Evolutionary conservation across 2,329 filamentous ascomycete species (phyloP).

Genomic region (Fusarium ramigenum): DNA sequence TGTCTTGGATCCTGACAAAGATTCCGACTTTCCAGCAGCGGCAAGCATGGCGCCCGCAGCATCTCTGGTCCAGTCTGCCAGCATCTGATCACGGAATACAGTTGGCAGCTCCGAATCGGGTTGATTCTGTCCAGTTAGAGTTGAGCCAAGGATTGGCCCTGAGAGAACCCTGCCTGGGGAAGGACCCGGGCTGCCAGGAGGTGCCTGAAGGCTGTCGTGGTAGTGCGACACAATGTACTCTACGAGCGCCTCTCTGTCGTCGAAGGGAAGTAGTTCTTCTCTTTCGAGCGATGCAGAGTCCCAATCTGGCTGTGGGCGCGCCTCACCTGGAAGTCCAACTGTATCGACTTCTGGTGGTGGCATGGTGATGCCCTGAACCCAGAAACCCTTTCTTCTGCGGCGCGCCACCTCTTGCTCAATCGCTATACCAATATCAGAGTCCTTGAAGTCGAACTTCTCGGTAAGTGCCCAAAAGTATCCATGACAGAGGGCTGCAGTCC

Average conservation of each 20-base stretch:
- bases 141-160: slow-evolving; percentile 67
- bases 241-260: slow-evolving; percentile 76
- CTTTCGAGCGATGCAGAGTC: slow-evolving; percentile 65
- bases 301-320: slow-evolving; percentile 56
- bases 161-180: slow-evolving; percentile 74
- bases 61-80: slow-evolving; percentile 83
- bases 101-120: slow-evolving; percentile 68
- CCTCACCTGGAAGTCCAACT: slow-evolving; percentile 64
- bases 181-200: slow-evolving; percentile 73
- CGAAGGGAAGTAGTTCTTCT: slow-evolving; percentile 77
- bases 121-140: slow-evolving; percentile 51
- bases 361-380: slow-evolving; percentile 78
- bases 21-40: slow-evolving; percentile 75
- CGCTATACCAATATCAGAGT: slow-evolving; percentile 72
- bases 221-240: slow-evolving; percentile 80
- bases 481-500: slow-evolving; percentile 84
- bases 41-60: slow-evolving; percentile 73
- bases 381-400: slow-evolving; percentile 78
- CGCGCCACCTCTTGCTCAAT: slow-evolving; percentile 81
- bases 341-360: slow-evolving; percentile 72
- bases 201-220: slow-evolving; percentile 67
- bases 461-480: slow-evolving; percentile 87
- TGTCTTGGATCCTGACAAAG: slow-evolving; percentile 77
- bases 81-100: slow-evolving; percentile 77
- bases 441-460: slow-evolving; percentile 80